Evolutionary conservation across 306 rosid genomes (phyloP), one percentile per base, ranked within the genome.

Genomic region (Senna tora): DNA sequence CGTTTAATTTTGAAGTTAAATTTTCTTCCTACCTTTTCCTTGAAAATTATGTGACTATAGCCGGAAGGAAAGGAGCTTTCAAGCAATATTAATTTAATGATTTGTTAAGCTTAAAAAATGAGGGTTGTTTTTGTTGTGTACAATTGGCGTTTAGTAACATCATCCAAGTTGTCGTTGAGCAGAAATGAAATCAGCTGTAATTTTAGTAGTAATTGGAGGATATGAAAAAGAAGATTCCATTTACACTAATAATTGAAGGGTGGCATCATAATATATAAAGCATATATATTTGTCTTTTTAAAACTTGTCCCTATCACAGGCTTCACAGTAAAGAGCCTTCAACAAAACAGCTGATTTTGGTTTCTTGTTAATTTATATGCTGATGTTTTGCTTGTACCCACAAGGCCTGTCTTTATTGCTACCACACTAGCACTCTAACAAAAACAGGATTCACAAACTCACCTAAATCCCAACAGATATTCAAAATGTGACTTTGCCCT

Each of bases 211-310:
- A 16, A 52, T 30, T 49, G 77, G 72, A 39, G 20, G 64, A 60
- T 49, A 46, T 2, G 7, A 65, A 39, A 56, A 64, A 21, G 73
- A 61, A 65, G 60, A 64, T 77, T 55, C 70, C 22, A 39, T 33
- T 33, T 34, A 6, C 50, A 33, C 6, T 32, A 47, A 36, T 34
- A 25, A 16, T 58, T n/a, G 75, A 59, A 47, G 42, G 47, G 49
- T 25, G 65, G 45, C 38, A 34, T n/a, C 70, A 20, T 60, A 14
- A 33, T 2, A 7, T 2, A 11, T 13, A 59, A 60, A 21, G 22
- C 33, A 59, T 59, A 32, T 60, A 59, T 59, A 32, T 60, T 25
- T 47, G 22, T 33, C 22, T 9, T 17, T 7, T 22, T 25, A 19
- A 9, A 58, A 20, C n/a, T 49, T 9, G 61, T 34, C 61, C 30